Conservation (phyloP, 1,284 basidiomycete genomes). For the Puccinia coronata region DNA sequence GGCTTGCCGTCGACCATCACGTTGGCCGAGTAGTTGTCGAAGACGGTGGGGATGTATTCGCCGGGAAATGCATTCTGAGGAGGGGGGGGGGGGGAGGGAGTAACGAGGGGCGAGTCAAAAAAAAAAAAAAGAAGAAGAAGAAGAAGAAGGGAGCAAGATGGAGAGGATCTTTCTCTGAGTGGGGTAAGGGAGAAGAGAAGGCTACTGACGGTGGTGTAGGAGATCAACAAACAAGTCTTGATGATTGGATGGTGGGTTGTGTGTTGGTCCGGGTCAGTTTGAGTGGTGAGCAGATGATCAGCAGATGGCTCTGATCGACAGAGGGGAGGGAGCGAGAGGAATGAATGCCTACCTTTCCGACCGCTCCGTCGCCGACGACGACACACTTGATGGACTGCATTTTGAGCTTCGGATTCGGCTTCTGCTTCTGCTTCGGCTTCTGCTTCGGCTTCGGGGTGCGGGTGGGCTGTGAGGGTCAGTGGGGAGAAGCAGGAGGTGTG, state of each 20-base stretch:
- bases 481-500: too few relatives aligned
- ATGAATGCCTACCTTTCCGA: slow-evolving; percentile 89
- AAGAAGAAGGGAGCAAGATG: slow-evolving; percentile 51
- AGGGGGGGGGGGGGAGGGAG: background rate
- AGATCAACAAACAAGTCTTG: slow-evolving; percentile 58
- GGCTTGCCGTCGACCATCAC: slow-evolving; percentile 99
- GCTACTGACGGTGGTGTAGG: slow-evolving; percentile 56
- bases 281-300: slow-evolving; percentile 58
- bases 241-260: background rate
- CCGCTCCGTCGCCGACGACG: slow-evolving; percentile 98
- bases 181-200: slow-evolving; percentile 42
- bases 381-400: slow-evolving; percentile 68
- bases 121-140: slow-evolving; percentile 32
- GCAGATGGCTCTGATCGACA: background rate
- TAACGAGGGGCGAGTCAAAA: too few relatives aligned
- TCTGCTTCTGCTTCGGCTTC: background rate
- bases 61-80: slow-evolving; percentile 60
- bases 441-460: background rate
- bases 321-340: slow-evolving; percentile 3
- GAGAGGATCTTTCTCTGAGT: slow-evolving; percentile 36
- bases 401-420: background rate
- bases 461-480: too few relatives aligned
- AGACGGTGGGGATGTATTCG: slow-evolving; percentile 94
- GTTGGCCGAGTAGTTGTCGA: slow-evolving; percentile 86
- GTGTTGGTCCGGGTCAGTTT: slow-evolving; percentile 52